These are phyloP conservation scores for Liriodendron chinense DNA, from an alignment of 164 flowering plant species.

Conservation along the genomic window DNA sequence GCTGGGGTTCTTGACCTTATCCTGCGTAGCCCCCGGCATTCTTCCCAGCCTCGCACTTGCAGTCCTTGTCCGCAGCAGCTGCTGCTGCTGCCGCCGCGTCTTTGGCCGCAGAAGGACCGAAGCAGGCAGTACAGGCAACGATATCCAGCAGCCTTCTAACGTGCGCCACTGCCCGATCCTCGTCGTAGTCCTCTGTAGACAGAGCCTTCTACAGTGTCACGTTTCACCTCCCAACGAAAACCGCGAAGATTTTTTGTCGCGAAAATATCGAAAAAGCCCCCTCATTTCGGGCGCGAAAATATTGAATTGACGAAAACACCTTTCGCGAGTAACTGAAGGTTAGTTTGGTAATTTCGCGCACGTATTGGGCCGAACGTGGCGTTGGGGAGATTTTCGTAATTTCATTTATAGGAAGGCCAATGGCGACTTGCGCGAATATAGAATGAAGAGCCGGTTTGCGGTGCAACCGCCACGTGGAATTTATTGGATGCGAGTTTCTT, in stretches of 20 bases:
- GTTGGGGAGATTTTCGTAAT: too few species aligned
- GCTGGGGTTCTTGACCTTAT: slow-evolving; percentile 32
- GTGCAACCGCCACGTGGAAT: too few species aligned
- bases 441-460: too few species aligned
- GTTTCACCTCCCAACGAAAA: too few species aligned
- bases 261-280: too few species aligned
- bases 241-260: too few species aligned
- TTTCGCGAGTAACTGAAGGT: neutral
- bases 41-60: slow-evolving; percentile 34
- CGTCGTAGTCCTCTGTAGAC: slow-evolving; percentile 84
- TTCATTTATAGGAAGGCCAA: too few species aligned
- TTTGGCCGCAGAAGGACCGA: slow-evolving; percentile 53
- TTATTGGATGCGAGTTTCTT: too few species aligned
- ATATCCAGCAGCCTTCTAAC: slow-evolving; percentile 81
- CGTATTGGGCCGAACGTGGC: too few species aligned
- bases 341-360: too few species aligned
- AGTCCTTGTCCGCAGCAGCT: slow-evolving; percentile 21
- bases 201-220: neutral
- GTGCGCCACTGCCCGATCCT: slow-evolving; percentile 74
- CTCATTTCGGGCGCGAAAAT: too few species aligned
- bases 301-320: neutral
- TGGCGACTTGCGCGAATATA: too few species aligned
- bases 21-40: slow-evolving; percentile 37
- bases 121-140: slow-evolving; percentile 83
- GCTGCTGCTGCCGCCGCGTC: slow-evolving; percentile 1